Percentiles rank a stretch among this genome's conserved stretches.
phyloP scores from a whole-genome alignment of 345 rosid genomes.

The Reutealis trisperma region DNA sequence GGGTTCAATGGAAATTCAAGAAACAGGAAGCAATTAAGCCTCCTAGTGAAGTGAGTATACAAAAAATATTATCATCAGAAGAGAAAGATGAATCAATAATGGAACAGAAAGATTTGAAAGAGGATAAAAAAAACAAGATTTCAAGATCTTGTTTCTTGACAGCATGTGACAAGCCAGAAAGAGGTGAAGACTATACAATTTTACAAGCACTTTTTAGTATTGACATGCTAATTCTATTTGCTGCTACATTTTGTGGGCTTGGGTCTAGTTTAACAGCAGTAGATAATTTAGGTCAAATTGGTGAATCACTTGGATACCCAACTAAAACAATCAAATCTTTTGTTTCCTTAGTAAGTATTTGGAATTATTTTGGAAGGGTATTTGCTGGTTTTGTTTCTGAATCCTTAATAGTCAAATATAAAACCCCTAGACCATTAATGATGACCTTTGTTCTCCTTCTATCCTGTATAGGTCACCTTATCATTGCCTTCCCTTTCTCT shows the following conservation, averaged over 20 bases:
- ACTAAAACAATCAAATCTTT: constrained; percentile 55
- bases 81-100: not conserved
- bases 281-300: constrained; percentile 89
- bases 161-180: constrained; percentile 52
- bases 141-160: constrained; percentile 50
- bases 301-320: constrained; percentile 82
- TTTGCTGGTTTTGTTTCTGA: constrained; percentile 85
- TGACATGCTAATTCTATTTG: constrained; percentile 66
- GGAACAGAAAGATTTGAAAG: not conserved
- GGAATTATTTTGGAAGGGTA: constrained; percentile 88
- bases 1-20: constrained; percentile 53
- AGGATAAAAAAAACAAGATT: constrained; percentile 15
- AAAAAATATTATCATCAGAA: constrained; percentile 12
- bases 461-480: constrained; percentile 58
- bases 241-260: constrained; percentile 68
- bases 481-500: constrained; percentile 67
- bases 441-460: constrained; percentile 65
- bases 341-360: constrained; percentile 81
- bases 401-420: constrained; percentile 50
- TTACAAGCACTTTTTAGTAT: constrained; percentile 73
- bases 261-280: constrained; percentile 82
- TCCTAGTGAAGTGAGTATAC: constrained; percentile 23
- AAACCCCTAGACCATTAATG: constrained; percentile 73
- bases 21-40: constrained; percentile 33
- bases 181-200: constrained; percentile 92